Evolutionary conservation across 2,329 filamentous ascomycete species (phyloP).

Genomic region (Xylaria sp.): DNA sequence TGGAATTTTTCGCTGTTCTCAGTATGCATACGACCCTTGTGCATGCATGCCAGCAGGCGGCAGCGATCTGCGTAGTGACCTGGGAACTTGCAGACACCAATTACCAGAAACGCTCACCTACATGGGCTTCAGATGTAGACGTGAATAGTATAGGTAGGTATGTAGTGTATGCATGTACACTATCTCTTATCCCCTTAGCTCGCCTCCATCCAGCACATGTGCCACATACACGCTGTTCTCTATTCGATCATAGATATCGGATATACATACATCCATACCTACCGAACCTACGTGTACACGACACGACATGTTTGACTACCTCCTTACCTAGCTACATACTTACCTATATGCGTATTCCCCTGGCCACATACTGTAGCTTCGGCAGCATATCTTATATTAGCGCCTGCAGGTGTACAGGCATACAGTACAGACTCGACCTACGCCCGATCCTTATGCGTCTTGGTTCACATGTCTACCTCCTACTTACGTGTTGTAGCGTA

Average conservation of each 20-base stretch:
- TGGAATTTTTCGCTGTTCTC: slow-evolving; percentile 16
- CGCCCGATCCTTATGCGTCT: neutral
- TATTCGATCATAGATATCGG: slow-evolving; percentile 20
- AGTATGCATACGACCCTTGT: slow-evolving; percentile 26
- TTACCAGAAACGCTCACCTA: slow-evolving; percentile 39
- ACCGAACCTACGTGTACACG: slow-evolving; percentile 7
- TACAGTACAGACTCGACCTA: neutral
- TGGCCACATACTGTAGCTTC: slow-evolving; percentile 5
- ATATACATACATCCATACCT: neutral
- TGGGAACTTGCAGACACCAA: slow-evolving; percentile 32
- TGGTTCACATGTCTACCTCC: neutral
- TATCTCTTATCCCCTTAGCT: neutral
- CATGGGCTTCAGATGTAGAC: slow-evolving; percentile 23
- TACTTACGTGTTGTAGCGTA: too few relatives aligned
- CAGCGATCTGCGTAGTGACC: slow-evolving; percentile 36
- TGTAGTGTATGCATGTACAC: neutral
- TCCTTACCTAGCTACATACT: neutral
- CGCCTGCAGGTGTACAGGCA: slow-evolving; percentile 16
- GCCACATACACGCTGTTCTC: slow-evolving; percentile 15
- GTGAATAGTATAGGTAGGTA: neutral
- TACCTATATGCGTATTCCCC: slow-evolving; percentile 1
- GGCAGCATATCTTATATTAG: slow-evolving; percentile 22
- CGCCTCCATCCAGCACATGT: slow-evolving; percentile 5
- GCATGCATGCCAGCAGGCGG: slow-evolving; percentile 24
- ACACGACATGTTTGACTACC: slow-evolving; percentile 17